phyloP scores from a whole-genome alignment of 208 protist genomes.

The Wallacemonas collosoma region DNA sequence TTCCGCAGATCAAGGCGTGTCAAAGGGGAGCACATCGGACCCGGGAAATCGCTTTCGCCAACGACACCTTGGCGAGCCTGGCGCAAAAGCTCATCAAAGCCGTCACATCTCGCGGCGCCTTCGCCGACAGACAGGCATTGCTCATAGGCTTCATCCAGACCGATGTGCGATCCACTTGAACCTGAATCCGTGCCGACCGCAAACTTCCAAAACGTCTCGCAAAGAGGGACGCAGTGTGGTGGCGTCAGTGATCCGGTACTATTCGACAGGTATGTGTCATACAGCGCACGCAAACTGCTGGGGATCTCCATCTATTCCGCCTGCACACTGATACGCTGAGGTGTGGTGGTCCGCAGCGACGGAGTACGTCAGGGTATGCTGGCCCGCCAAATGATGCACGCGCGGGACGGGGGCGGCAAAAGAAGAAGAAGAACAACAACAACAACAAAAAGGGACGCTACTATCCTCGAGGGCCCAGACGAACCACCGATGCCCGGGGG shows the following conservation, averaged over 20 bases:
- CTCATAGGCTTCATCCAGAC: neutral
- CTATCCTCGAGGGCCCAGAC: too few relatives aligned
- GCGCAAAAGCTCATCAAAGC: constrained; percentile 1
- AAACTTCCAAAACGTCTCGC: neutral
- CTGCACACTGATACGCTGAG: too few relatives aligned
- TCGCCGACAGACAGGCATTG: neutral
- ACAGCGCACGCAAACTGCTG: constrained; percentile 1
- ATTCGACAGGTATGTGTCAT: neutral
- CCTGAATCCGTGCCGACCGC: neutral
- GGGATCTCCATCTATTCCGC: neutral
- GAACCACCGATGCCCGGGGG: too few relatives aligned
- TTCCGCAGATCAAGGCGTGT: constrained; percentile 41
- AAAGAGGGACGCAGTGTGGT: neutral
- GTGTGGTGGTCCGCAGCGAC: too few relatives aligned
- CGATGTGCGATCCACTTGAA: neutral
- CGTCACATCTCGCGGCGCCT: neutral
- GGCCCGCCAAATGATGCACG: too few relatives aligned
- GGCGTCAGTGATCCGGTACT: neutral
- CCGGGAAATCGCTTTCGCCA: constrained; percentile 50
- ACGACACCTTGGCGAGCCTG: constrained; percentile 21
- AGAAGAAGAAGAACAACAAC: too few relatives aligned
- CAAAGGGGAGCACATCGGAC: constrained; percentile 74
- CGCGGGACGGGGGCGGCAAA: too few relatives aligned
- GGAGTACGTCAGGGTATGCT: too few relatives aligned
- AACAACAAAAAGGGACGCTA: too few relatives aligned